A percentile compares a stretch with the other conserved stretches of the same genome.
Evolutionary conservation across 1,284 basidiomycete genomes (phyloP).

Genomic region (Trametes sp.): DNA sequence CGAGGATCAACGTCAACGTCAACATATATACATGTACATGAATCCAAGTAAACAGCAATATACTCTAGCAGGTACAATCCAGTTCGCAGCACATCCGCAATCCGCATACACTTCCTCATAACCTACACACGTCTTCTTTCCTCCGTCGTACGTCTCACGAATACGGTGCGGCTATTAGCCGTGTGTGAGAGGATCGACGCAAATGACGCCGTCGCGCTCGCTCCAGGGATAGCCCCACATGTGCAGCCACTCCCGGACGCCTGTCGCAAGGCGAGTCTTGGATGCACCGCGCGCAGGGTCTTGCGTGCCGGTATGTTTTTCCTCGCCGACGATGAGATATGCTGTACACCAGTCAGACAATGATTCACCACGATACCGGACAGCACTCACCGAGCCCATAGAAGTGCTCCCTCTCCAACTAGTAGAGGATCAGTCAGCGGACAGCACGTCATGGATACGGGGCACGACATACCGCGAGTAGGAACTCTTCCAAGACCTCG

Average conservation of each 20-base stretch:
- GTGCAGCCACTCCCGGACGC: constrained; percentile 89
- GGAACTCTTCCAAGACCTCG: constrained; percentile 90
- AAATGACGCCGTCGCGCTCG: constrained; percentile 89
- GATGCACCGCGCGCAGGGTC: constrained; percentile 83
- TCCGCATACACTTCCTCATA: constrained; percentile 10
- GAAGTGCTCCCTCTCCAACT: constrained; percentile 88
- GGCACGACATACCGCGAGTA: constrained; percentile 75
- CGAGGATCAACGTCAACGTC: not conserved
- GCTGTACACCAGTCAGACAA: constrained; percentile 51
- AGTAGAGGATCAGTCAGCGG: constrained; percentile 22
- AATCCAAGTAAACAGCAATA: constrained; percentile 24
- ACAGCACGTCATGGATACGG: not conserved
- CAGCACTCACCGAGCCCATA: constrained; percentile 72
- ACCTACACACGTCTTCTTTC: constrained; percentile 13
- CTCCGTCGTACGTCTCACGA: constrained; percentile 1
- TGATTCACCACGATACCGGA: not conserved
- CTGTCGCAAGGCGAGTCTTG: constrained; percentile 81
- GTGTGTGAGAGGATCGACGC: constrained; percentile 86
- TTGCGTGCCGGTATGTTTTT: constrained; percentile 93
- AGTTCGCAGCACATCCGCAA: constrained; percentile 6
- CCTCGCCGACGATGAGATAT: constrained; percentile 92
- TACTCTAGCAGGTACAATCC: constrained; percentile 24
- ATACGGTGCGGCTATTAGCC: constrained; percentile 31
- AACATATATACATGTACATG: constrained; percentile 19
- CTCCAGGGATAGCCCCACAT: constrained; percentile 97